phyloP scores from a whole-genome alignment of 2,329 filamentous ascomycete genomes.

The Colletotrichum tabaci region DNA sequence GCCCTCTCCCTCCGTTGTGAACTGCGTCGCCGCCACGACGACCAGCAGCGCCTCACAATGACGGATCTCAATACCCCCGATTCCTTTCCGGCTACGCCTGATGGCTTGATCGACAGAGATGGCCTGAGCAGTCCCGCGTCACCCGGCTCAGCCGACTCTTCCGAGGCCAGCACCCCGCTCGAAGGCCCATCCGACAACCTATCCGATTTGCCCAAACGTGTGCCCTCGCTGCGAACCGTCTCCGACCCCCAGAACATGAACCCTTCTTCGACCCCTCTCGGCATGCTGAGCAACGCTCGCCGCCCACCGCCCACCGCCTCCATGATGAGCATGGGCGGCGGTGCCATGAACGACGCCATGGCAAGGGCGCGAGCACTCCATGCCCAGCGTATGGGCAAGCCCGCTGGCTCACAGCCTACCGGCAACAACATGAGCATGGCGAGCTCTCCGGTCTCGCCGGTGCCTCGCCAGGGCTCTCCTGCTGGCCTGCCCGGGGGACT shows the following conservation, averaged over 20 bases:
- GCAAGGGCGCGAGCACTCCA: slow-evolving; percentile 65
- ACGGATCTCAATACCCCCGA: slow-evolving; percentile 48
- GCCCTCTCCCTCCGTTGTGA: slow-evolving; percentile 4
- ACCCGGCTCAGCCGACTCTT: slow-evolving; percentile 62
- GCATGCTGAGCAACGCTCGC: slow-evolving; percentile 78
- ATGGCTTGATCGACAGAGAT: slow-evolving; percentile 57
- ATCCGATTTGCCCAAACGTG: slow-evolving; percentile 61
- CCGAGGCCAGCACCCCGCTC: slow-evolving; percentile 64
- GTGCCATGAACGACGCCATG: slow-evolving; percentile 58
- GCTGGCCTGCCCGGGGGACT: slow-evolving; percentile 59
- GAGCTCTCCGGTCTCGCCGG: slow-evolving; percentile 49
- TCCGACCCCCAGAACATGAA: slow-evolving; percentile 78
- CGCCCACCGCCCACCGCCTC: slow-evolving; percentile 63
- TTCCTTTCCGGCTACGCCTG: slow-evolving; percentile 62
- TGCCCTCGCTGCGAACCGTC: slow-evolving; percentile 72
- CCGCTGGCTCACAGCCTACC: slow-evolving; percentile 45
- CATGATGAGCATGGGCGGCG: slow-evolving; percentile 45
- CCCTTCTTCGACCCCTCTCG: slow-evolving; percentile 86
- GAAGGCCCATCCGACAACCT: slow-evolving; percentile 55
- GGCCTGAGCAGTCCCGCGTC: slow-evolving; percentile 57
- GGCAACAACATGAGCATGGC: slow-evolving; percentile 49
- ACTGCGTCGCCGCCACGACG: not conserved
- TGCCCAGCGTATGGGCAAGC: slow-evolving; percentile 60
- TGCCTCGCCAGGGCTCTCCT: slow-evolving; percentile 44
- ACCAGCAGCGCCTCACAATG: slow-evolving; percentile 25